Evolutionary conservation across 306 rosid genomes (phyloP), one percentile per base, ranked within the genome.

Genomic region (Cicer pinnatifidum): DNA sequence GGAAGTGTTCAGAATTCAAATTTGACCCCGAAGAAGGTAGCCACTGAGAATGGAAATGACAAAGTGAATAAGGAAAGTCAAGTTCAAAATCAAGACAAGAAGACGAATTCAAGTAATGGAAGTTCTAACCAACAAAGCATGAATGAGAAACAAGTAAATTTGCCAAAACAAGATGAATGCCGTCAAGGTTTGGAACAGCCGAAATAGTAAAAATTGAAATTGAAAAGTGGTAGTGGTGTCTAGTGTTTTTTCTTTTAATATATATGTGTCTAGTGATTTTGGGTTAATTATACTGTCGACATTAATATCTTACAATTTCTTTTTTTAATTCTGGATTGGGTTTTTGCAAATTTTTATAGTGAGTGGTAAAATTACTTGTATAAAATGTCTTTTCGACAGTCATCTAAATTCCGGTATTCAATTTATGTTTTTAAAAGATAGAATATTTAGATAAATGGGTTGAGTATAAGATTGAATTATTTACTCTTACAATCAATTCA

Each of bases 101-200:
- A 39, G 41, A n/a, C 40, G 53, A 50, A 7, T 76, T 67, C 82
- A 52, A 16, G 47, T 45, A 62, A 71, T 78, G 76, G 60, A 38
- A 67, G 38, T 72, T 79, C 58, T 70, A 70, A 76, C 47, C 48
- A 75, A 67, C 87, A 81, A 83, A 78, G 53, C 40, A 23, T 38
- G 57, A 66, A 70, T 71, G 82, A 44, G 61, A 80, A 85, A 50
- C 44, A 44, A 69, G 75, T 39, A 59, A 78, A 75, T 57, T 61
- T 76, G 45, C 60, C 78, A 3, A 44, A 41, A n/a, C 69, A 71
- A 71, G 84, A 69, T 72, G 80, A 70, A 61, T 8, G 80, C 19
- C 37, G 59, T 20, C 70, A 51, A 81, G 38, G 12, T 52, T 38
- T 40, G 75, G 80, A 73, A 70, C 65, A 72, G 47, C 11, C 9